Base-by-base conservation (phyloP, 2,329 filamentous ascomycete species). In the Curvularia eragrostidis region DNA sequence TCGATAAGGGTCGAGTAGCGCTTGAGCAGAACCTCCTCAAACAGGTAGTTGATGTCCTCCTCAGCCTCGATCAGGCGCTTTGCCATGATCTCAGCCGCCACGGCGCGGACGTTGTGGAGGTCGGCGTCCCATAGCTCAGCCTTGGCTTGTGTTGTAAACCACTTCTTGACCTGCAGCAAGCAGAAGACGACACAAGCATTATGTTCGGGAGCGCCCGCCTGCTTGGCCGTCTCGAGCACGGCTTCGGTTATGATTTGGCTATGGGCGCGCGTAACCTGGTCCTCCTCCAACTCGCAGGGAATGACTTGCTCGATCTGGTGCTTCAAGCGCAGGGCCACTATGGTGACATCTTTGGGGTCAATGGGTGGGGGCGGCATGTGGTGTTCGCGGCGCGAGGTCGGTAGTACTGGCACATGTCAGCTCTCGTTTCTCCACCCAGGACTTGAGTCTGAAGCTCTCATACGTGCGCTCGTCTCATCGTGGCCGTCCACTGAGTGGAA, bases 51-150 rank as follows among this genome's bases (percentile, higher is more conserved):
- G 58, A 87, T 82, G 68, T 98, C 85, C 36, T 96, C 89, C 72
- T 97, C 94, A 2, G 77, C 79, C 77, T 99, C 95, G 71, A 99
- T 98, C 65, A 89, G 90, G 58, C 85, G 82, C 81, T 98, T 99
- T 19, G 95, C 93, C 69, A 99, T 89, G 47, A 97, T 88, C 76
- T 97, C 93, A 72, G 93, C 97, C 13, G 95, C 93, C 2, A 85
- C 81, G 1, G 92, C 91, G 28, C 94, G 87, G 36, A 95, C 81
- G 41, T 88, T 80, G 74, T 97, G 91, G 38, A 98, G 82, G 58
- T 92, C 89, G 6, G 93, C 88, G 77, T 99, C 94, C 92, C 94
- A 99, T 2, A 98, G 85, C 81, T 99, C 95, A 6, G 88, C 76
- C 26, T 83, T 62, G 1, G 92, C 87, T 79, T 98, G 93, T 61